Evolutionary conservation across 306 rosid genomes (phyloP).

Genomic region (Lablab purpureus): DNA sequence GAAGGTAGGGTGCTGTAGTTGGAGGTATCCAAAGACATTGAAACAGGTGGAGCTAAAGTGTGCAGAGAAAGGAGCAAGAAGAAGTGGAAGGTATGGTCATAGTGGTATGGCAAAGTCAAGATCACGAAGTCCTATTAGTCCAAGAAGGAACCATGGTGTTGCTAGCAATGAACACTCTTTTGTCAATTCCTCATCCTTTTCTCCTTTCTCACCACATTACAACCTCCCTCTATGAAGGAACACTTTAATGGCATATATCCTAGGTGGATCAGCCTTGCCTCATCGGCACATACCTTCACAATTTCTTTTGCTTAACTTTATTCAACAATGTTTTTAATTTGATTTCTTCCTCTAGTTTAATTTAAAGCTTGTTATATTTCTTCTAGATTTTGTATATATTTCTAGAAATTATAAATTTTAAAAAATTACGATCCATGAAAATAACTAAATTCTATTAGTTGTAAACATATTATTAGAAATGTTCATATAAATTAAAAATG

Average conservation of each 20-base stretch:
- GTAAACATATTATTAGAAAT: no score
- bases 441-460: no score
- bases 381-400: no score
- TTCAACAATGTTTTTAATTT: not conserved
- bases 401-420: no score
- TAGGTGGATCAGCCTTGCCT: not conserved
- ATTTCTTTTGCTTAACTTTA: slow-evolving; percentile 26
- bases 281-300: not conserved
- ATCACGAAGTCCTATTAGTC: slow-evolving; percentile 30
- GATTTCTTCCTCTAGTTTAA: slow-evolving; percentile 3
- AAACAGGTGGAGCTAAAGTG: slow-evolving; percentile 41
- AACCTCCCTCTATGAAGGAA: slow-evolving; percentile 36
- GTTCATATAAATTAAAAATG: no score
- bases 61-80: slow-evolving; percentile 49
- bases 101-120: slow-evolving; percentile 20
- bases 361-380: not conserved
- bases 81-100: slow-evolving; percentile 31
- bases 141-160: slow-evolving; percentile 29
- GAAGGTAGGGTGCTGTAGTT: slow-evolving; percentile 44
- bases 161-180: slow-evolving; percentile 42
- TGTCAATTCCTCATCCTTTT: slow-evolving; percentile 34
- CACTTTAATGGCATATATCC: not conserved
- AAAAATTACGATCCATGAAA: no score
- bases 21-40: slow-evolving; percentile 43
- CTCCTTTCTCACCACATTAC: slow-evolving; percentile 41